phyloP scores from a whole-genome alignment of 495 filamentous ascomycete genomes.

The Trichocladium uniseriatum region DNA sequence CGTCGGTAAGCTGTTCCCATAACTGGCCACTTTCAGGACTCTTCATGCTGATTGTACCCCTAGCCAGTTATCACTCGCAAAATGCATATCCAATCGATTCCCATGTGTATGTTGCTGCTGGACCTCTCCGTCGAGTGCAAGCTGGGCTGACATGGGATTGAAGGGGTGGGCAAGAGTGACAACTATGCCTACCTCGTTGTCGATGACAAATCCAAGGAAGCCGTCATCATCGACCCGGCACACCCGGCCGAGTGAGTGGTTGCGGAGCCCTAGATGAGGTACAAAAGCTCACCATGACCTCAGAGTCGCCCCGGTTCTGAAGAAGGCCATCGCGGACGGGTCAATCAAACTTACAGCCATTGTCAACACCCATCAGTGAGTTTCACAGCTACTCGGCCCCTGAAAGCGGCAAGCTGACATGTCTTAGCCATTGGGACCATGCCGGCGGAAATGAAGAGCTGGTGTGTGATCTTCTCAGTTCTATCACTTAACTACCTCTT shows the following conservation, averaged over 20 bases:
- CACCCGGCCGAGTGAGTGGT: conserved; percentile 74
- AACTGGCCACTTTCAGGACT: neutral
- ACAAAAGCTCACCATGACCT: neutral
- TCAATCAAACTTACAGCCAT: conserved; percentile 79
- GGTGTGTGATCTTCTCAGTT: conserved; percentile 33
- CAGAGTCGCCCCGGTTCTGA: conserved; percentile 74
- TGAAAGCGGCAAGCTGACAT: neutral
- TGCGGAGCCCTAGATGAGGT: neutral
- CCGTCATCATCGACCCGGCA: conserved; percentile 94
- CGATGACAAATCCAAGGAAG: conserved; percentile 77
- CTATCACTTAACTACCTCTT: too few relatives aligned
- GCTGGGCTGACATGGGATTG: neutral
- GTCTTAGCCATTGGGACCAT: conserved; percentile 79
- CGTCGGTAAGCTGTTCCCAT: neutral
- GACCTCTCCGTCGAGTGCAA: neutral
- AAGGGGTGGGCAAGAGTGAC: conserved; percentile 82
- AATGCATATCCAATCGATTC: conserved; percentile 97
- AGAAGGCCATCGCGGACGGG: conserved; percentile 57
- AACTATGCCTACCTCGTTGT: conserved; percentile 96
- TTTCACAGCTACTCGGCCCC: neutral
- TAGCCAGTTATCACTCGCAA: conserved; percentile 33
- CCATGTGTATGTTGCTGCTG: conserved; percentile 71
- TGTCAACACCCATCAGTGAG: conserved; percentile 95
- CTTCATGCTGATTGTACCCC: neutral
- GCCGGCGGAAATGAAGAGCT: conserved; percentile 82